Conservation (phyloP, 495 filamentous ascomycete species). For the Trypethelium eluteriae region DNA sequence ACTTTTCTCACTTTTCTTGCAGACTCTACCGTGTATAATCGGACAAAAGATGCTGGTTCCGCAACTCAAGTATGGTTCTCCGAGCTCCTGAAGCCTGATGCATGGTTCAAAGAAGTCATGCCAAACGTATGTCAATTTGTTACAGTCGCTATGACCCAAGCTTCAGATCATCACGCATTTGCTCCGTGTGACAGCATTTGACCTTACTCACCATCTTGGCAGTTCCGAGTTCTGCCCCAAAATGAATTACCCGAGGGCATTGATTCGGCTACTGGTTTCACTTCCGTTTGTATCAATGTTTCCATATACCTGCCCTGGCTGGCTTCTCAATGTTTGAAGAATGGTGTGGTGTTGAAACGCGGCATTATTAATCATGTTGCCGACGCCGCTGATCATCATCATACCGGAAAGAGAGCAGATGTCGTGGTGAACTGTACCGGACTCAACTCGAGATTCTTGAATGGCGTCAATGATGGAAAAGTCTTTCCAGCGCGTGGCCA, state of each 20-base stretch:
- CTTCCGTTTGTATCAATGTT: conserved; percentile 84
- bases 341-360: conserved; percentile 58
- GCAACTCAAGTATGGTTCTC: conserved; percentile 48
- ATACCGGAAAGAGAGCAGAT: conserved; percentile 54
- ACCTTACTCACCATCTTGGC: conserved; percentile 11
- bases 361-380: conserved; percentile 59
- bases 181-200: not conserved
- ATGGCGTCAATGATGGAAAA: conserved; percentile 70
- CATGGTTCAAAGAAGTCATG: conserved; percentile 79
- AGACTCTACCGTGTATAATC: conserved; percentile 56
- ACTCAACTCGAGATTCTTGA: conserved; percentile 60
- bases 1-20: conserved; percentile 5
- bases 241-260: conserved; percentile 52
- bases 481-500: conserved; percentile 79
- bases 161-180: too few species aligned
- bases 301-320: conserved; percentile 83
- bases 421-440: conserved; percentile 86
- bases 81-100: conserved; percentile 57
- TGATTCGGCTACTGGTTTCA: conserved; percentile 64
- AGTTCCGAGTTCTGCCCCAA: conserved; percentile 42
- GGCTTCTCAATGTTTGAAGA: conserved; percentile 61
- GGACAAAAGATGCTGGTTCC: conserved; percentile 51
- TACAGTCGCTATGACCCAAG: not conserved
- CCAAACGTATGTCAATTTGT: conserved; percentile 51
- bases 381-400: conserved; percentile 60